Evolutionary conservation across 306 rosid genomes (phyloP).

Genomic region (Castanea crenata): DNA sequence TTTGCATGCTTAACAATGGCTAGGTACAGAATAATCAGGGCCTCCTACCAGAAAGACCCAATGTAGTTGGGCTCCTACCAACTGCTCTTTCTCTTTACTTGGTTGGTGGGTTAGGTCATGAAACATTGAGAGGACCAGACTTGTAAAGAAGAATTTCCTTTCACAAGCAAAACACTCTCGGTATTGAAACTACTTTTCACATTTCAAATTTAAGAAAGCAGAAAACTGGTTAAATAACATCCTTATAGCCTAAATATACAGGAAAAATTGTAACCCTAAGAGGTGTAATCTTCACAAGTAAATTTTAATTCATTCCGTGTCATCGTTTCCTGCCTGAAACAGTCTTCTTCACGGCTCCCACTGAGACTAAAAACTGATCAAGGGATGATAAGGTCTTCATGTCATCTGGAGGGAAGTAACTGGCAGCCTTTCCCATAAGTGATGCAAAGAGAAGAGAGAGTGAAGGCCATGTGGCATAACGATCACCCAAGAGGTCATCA

Average conservation of each 20-base stretch:
- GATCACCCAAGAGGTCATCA: conserved; percentile 80
- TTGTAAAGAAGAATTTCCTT: conserved; percentile 10
- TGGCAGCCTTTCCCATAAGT: conserved; percentile 86
- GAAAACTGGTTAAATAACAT: conserved; percentile 23
- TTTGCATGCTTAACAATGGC: neutral
- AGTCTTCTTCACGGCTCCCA: conserved; percentile 89
- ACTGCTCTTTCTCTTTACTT: conserved; percentile 7
- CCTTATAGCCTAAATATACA: conserved; percentile 28
- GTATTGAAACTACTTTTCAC: conserved; percentile 6
- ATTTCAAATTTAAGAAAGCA: conserved; percentile 17
- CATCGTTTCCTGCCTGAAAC: conserved; percentile 73
- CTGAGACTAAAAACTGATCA: conserved; percentile 79
- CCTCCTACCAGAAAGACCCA: neutral
- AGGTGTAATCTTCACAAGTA: conserved; percentile 18
- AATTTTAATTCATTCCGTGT: conserved; percentile 14
- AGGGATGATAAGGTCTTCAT: conserved; percentile 94
- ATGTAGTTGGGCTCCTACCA: neutral
- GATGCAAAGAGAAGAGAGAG: conserved; percentile 71
- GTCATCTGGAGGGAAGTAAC: conserved; percentile 94
- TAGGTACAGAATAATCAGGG: neutral
- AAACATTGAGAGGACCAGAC: conserved; percentile 9
- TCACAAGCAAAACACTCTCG: neutral
- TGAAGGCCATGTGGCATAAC: conserved; percentile 46
- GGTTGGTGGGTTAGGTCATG: neutral
- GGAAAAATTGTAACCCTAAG: conserved; percentile 6